These are phyloP conservation scores for Amaranthus tricolor DNA, from an alignment of 179 eudicot genomes.

Conservation along the genomic window DNA sequence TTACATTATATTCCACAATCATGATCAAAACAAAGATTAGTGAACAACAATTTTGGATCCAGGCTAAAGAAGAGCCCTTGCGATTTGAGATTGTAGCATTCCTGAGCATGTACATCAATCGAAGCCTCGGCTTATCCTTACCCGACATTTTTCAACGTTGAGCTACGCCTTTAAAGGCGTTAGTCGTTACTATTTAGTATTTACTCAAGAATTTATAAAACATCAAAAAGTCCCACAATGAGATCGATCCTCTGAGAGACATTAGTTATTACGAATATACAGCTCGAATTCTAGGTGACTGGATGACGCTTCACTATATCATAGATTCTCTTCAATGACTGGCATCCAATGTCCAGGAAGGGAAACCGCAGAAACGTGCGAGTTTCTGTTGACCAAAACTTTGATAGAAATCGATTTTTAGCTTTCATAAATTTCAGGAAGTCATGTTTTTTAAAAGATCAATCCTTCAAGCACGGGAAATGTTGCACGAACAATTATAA, in stretches of 20 bases:
- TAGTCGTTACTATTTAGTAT: neutral
- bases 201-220: conserved; percentile 13
- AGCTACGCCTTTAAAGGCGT: neutral
- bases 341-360: conserved; percentile 9
- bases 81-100: neutral
- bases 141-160: conserved; percentile 1
- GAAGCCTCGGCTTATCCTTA: neutral
- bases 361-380: neutral
- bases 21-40: conserved; percentile 8
- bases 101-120: conserved; percentile 17
- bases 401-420: conserved; percentile 38
- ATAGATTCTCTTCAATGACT: neutral
- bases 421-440: conserved; percentile 38
- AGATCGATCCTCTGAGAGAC: conserved; percentile 2
- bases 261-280: conserved; percentile 21
- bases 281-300: conserved; percentile 7
- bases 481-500: neutral
- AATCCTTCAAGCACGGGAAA: neutral
- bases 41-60: neutral
- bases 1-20: conserved; percentile 22
- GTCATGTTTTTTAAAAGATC: neutral
- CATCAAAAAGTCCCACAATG: conserved; percentile 16
- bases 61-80: conserved; percentile 16
- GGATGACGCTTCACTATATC: neutral
- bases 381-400: neutral